Evolutionary conservation across 345 rosid species (phyloP), one percentile per base, ranked within the genome.

Genomic region (Hypericum androsaemum): DNA sequence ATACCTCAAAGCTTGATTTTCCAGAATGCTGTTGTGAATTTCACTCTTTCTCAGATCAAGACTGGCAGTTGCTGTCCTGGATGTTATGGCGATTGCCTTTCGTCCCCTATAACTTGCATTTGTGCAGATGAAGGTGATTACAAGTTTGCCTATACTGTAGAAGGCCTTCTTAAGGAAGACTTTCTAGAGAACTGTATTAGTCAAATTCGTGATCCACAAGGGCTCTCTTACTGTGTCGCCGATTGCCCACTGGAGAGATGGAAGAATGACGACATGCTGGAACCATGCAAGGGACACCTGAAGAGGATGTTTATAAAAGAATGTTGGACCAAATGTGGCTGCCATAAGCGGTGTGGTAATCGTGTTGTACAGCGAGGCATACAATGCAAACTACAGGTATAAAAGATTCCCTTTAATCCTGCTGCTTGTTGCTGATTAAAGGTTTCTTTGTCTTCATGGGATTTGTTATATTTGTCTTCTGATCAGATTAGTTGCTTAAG

Each of bases 261-360:
- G 10, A 80, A 71, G 59, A 74, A 72, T 47, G 76, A 74, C 37
- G 74, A 67, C 50, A 59, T 67, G 64, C 11, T 74, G 54, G 78
- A 80, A 58, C 77, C 82, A 12, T 92, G 98, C 74, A 85, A 88
- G 65, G 95, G 98, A 43, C 97, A 92, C 67, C 47, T 83, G 55
- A 71, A 77, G 77, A 88, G 94, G 71, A 81, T 67, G 58, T 69
- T 66, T 49, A 85, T 85, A 47, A 80, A 77, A 68, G 97, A 92
- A 60, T 92, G 98, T 47, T 92, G 98, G 97, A 74, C 63, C 50
- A 88, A 74, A 67, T 92, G 98, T 73, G 86, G 95, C 42, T 92
- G 98, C 63, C 63, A 61, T 58, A 77, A 70, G 58, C 77, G 49
- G 39, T 92, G 98, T 67, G 88, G 94, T 59, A 92, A 92, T 63